phyloP scores from a whole-genome alignment of 2,329 filamentous ascomycete genomes.

The Aureobasidium zeae region DNA sequence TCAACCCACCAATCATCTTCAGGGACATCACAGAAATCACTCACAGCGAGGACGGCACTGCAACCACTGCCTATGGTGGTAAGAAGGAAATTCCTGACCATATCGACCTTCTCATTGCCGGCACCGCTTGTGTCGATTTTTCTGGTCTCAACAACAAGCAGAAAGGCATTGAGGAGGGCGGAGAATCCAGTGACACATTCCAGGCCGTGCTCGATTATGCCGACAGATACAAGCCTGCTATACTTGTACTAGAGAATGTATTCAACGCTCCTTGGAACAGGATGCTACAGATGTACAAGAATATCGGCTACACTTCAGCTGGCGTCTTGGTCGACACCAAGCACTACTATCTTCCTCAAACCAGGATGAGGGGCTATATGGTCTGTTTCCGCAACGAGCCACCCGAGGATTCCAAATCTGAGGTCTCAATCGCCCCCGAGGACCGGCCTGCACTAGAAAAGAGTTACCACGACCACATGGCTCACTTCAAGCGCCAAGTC shows the following conservation, averaged over 20 bases:
- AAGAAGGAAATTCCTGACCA: conserved; percentile 46
- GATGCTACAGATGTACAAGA: conserved; percentile 33
- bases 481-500: conserved; percentile 44
- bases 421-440: background rate
- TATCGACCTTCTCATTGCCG: conserved; percentile 59
- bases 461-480: conserved; percentile 34
- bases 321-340: conserved; percentile 55
- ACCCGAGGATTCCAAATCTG: background rate
- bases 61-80: conserved; percentile 58
- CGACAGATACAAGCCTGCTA: conserved; percentile 45
- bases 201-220: conserved; percentile 51
- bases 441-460: background rate
- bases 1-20: conserved; percentile 34
- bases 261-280: conserved; percentile 49
- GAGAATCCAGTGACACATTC: conserved; percentile 60
- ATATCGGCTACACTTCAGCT: conserved; percentile 47
- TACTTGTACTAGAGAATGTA: conserved; percentile 69
- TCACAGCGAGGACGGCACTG: conserved; percentile 21
- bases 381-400: conserved; percentile 37
- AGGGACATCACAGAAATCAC: conserved; percentile 37
- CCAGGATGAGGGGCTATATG: conserved; percentile 36
- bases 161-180: conserved; percentile 44
- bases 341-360: conserved; percentile 62
- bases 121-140: conserved; percentile 69
- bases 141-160: conserved; percentile 53